Evolutionary conservation across 306 rosid genomes (phyloP), one percentile per base, ranked within the genome.

Genomic region (Cucurbita ficifolia): DNA sequence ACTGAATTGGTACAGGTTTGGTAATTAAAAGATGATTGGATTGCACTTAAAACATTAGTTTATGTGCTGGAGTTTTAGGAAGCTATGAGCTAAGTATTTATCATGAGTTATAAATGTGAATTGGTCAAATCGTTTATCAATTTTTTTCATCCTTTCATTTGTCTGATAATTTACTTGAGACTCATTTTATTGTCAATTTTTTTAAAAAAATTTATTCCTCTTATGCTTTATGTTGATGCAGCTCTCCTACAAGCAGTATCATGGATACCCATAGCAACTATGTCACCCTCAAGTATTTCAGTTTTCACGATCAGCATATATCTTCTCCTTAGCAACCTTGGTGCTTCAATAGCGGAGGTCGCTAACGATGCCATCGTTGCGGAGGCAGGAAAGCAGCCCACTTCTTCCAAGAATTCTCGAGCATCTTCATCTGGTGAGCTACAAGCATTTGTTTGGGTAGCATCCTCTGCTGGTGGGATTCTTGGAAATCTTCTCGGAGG

Each of bases 351-450:
- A 70, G 92, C 95, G 0, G 98, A 94, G 88, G 98, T 91, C 72
- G 96, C 95, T 49, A 94, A 94, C 54, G 98, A 94, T 55, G 98
- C 98, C 62, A 86, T 94, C 19, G 98, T 89, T 48, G 98, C 96
- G 2, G 98, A 90, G 86, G 82, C 83, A 77, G 85, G 88, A 21
- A 94, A 89, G 75, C 84, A 79, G 29, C 80, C 81, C 13, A 70
- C 78, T 69, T 63, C 96, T 76, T 80, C 88, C 63, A 85, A 78
- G 70, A 62, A 43, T 38, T 59, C 85, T 10, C 77, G 62, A 62
- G 55, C 84, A 72, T 78, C 92, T 51, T 84, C 88, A 74, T 81
- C 91, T 1, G 96, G 95, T 29, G 85, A 78, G 75, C 97, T 94
- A 75, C 97, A 94, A 78, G 87, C 98, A 7, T 94, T 86, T 79